Conservation (phyloP, 805 yeast species). For the Candida chauliodis region DNA sequence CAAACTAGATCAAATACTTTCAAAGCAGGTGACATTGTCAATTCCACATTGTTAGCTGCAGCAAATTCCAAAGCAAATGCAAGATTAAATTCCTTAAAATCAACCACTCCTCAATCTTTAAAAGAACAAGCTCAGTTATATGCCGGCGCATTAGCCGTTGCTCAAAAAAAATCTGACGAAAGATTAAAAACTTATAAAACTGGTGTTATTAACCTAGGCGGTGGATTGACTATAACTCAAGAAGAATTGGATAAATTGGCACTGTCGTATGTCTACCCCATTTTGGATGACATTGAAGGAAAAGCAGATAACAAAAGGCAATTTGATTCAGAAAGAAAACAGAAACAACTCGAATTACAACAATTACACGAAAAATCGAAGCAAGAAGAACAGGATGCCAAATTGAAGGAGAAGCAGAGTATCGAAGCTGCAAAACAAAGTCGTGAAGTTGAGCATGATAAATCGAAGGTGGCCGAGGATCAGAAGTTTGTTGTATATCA, state of each 20-base stretch:
- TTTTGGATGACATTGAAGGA: constrained; percentile 64
- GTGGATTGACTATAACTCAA: constrained; percentile 75
- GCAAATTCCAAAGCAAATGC: constrained; percentile 46
- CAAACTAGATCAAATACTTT: constrained; percentile 30
- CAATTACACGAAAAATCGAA: constrained; percentile 29
- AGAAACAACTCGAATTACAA: constrained; percentile 33
- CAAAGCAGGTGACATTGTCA: constrained; percentile 43
- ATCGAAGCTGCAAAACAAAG: constrained; percentile 34
- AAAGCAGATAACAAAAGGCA: constrained; percentile 71
- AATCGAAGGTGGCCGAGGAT: constrained; percentile 30
- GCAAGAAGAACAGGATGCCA: constrained; percentile 24
- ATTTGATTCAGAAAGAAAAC: constrained; percentile 30
- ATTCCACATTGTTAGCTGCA: constrained; percentile 46
- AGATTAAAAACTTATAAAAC: constrained; percentile 51
- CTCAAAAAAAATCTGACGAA: constrained; percentile 62
- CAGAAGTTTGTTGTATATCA: constrained; percentile 26
- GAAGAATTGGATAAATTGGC: constrained; percentile 81
- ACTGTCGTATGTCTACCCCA: constrained; percentile 74
- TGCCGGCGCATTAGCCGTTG: constrained; percentile 71
- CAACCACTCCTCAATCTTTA: constrained; percentile 29
- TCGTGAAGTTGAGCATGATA: constrained; percentile 29
- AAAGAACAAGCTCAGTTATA: constrained; percentile 53
- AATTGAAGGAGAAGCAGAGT: constrained; percentile 32
- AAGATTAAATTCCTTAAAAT: constrained; percentile 29
- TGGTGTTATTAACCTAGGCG: constrained; percentile 70